Evolutionary conservation across 768 basidiomycete species (phyloP).

Genomic region (Phanerochaete sordida): DNA sequence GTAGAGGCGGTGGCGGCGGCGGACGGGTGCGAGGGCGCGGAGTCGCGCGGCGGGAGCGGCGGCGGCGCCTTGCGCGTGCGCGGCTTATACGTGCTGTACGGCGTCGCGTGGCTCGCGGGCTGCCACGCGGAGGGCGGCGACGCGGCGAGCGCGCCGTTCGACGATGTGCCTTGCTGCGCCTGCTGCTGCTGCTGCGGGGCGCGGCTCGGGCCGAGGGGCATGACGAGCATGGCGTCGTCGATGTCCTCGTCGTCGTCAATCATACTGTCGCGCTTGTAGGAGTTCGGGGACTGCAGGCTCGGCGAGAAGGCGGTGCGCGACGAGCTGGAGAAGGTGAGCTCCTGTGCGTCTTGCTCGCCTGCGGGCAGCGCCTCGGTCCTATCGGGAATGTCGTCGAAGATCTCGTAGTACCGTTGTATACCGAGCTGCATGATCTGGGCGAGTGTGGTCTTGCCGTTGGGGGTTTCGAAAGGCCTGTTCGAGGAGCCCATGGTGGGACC

Average conservation of each 20-base stretch:
- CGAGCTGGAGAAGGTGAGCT: slow-evolving; percentile 7
- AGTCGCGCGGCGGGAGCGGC: no score
- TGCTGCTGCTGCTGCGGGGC: slow-evolving; percentile 1
- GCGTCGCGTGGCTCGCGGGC: slow-evolving; percentile 16
- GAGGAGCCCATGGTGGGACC: slow-evolving; percentile 33
- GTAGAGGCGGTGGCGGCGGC: no score
- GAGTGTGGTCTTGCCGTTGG: slow-evolving; percentile 57
- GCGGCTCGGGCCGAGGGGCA: slow-evolving; percentile 55
- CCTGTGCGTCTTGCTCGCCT: neutral
- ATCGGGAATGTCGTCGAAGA: slow-evolving; percentile 81
- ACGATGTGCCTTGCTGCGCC: neutral
- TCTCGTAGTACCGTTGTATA: slow-evolving; percentile 79
- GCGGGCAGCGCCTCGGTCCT: slow-evolving; percentile 49
- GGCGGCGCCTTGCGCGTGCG: slow-evolving; percentile 30
- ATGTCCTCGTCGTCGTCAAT: slow-evolving; percentile 68
- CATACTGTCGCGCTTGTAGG: slow-evolving; percentile 26
- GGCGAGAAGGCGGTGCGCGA: slow-evolving; percentile 16
- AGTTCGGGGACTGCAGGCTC: slow-evolving; percentile 12
- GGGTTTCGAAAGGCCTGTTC: slow-evolving; percentile 17
- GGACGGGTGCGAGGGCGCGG: no score
- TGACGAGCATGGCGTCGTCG: slow-evolving; percentile 72
- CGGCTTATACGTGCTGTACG: slow-evolving; percentile 18
- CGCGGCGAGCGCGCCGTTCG: no score
- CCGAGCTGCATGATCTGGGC: slow-evolving; percentile 72
- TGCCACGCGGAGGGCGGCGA: slow-evolving; percentile 38